These are phyloP conservation scores for Arctostaphylos glauca DNA, from an alignment of 148 eudicot species.

Conservation along the genomic window DNA sequence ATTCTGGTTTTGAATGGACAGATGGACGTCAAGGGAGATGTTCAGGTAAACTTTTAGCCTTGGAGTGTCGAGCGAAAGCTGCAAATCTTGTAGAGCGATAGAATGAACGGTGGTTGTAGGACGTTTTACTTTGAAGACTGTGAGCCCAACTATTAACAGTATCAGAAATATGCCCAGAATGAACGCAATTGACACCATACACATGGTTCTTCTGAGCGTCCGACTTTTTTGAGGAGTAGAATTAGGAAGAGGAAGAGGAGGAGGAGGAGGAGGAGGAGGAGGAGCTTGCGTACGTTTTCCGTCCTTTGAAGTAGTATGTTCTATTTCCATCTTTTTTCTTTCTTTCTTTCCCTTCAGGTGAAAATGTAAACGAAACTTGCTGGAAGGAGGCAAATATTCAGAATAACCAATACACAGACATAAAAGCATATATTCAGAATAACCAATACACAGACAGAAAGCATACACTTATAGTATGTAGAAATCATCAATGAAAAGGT, in stretches of 20 bases:
- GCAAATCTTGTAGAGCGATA: neutral
- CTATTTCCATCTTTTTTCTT: slow-evolving; percentile 1
- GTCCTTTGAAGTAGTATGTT: neutral
- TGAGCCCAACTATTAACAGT: neutral
- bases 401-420: neutral
- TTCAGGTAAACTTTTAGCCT: neutral
- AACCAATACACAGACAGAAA: neutral
- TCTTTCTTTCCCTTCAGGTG: neutral
- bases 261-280: neutral
- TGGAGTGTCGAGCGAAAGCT: neutral
- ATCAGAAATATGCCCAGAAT: neutral
- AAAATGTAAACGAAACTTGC: neutral
- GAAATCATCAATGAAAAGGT: neutral
- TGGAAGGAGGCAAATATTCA: neutral
- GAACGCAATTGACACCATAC: neutral
- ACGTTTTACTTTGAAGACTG: neutral
- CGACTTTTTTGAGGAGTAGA: neutral
- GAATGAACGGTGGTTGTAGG: neutral
- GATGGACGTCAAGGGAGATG: neutral
- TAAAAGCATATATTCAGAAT: neutral
- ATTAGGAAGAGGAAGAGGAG: neutral
- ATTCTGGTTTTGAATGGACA: neutral
- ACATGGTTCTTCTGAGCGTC: slow-evolving; percentile 1
- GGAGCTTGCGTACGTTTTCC: neutral
- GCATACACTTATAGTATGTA: neutral